These are phyloP conservation scores for Aureobasidium musti DNA, from an alignment of 2,329 filamentous ascomycete genomes.

Conservation along the genomic window DNA sequence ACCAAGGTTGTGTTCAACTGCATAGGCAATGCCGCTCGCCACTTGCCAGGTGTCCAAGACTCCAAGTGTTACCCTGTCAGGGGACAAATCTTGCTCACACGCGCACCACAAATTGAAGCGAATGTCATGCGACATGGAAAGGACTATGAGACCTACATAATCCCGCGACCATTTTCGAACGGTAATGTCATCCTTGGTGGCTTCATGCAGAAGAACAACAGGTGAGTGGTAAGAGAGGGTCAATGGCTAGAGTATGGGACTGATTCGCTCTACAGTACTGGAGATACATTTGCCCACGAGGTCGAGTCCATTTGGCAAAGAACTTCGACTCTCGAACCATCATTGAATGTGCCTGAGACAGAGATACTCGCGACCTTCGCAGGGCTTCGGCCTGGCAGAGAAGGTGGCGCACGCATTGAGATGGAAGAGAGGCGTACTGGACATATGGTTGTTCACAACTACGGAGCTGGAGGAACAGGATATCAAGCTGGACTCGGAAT, in stretches of 20 bases:
- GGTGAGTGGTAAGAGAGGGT: not conserved
- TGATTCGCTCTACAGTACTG: not conserved
- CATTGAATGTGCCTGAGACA: not conserved
- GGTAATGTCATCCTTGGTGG: constrained; percentile 12
- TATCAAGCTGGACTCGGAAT: constrained; percentile 3
- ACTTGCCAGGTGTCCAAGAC: not conserved
- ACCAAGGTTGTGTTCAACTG: constrained; percentile 17
- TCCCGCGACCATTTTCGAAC: constrained; percentile 7
- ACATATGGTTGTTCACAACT: not conserved
- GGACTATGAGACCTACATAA: constrained; percentile 14
- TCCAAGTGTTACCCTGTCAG: not conserved
- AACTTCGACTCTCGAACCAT: not conserved
- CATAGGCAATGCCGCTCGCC: not conserved
- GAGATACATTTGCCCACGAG: not conserved
- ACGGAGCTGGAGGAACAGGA: not conserved
- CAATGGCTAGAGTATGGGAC: not conserved
- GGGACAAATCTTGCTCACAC: constrained; percentile 10
- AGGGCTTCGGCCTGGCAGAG: not conserved
- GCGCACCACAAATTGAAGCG: not conserved
- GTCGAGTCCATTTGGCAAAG: constrained; percentile 5
- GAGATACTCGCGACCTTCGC: not conserved
- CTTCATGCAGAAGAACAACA: constrained; percentile 7
- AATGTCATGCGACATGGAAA: constrained; percentile 9
- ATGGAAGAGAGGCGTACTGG: not conserved
- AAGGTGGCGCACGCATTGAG: constrained; percentile 9